These are phyloP conservation scores for Fusarium sp. DNA, from an alignment of 2,329 filamentous ascomycete genomes.

Conservation along the genomic window DNA sequence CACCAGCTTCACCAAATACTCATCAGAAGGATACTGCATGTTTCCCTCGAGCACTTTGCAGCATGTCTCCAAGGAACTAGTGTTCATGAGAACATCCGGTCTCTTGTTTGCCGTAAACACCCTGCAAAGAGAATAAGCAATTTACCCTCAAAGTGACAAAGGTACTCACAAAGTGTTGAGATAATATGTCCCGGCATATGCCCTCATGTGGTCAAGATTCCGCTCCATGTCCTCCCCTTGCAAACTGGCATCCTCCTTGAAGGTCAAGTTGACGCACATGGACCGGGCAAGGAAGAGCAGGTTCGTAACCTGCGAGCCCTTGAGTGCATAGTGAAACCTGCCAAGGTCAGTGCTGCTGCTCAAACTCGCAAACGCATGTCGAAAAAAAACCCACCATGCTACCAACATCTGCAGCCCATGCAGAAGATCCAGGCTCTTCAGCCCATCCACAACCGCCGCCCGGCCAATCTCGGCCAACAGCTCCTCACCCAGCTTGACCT, in stretches of 20 bases:
- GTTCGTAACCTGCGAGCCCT: constrained; percentile 61
- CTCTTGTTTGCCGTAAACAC: constrained; percentile 59
- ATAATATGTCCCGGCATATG: constrained; percentile 62
- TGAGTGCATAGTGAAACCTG: constrained; percentile 60
- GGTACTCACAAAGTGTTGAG: constrained; percentile 58
- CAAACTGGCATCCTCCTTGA: constrained; percentile 40
- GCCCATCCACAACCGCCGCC: constrained; percentile 53
- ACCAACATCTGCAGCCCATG: constrained; percentile 59
- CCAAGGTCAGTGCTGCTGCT: not conserved
- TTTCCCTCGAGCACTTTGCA: constrained; percentile 54
- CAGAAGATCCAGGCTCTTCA: constrained; percentile 58
- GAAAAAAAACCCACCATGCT: constrained; percentile 54
- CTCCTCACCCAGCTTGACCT: constrained; percentile 56
- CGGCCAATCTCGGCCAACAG: constrained; percentile 56
- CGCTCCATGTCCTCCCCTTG: constrained; percentile 32
- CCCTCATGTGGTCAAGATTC: constrained; percentile 57
- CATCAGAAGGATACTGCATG: constrained; percentile 56
- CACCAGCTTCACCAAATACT: constrained; percentile 57
- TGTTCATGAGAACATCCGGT: constrained; percentile 60
- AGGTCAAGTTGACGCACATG: constrained; percentile 55
- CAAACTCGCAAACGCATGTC: not conserved
- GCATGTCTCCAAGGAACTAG: constrained; percentile 55
- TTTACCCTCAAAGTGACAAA: not conserved
- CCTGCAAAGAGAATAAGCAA: constrained; percentile 33
- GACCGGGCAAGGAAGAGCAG: constrained; percentile 60